These are phyloP conservation scores for Fusarium pseudograminearum DNA, from an alignment of 2,329 filamentous ascomycete genomes.

Conservation along the genomic window DNA sequence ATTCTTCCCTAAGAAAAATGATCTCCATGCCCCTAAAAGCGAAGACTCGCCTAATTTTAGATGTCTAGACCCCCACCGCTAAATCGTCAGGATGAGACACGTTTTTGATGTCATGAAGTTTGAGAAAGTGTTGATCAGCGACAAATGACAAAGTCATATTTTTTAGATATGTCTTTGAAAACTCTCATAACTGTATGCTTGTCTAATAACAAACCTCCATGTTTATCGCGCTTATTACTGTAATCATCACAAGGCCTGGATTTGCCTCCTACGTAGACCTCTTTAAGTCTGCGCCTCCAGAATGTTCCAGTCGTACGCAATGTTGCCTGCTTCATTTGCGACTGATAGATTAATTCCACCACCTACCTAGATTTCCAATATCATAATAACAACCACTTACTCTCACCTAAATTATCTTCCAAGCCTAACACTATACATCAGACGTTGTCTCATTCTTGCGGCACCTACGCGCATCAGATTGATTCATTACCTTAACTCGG, in stretches of 20 bases:
- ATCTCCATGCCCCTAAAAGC: background rate
- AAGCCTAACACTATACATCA: background rate
- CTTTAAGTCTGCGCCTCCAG: constrained; percentile 33
- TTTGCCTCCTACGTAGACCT: constrained; percentile 18
- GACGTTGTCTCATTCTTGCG: background rate
- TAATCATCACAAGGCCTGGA: background rate
- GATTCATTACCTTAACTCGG: background rate
- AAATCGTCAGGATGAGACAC: background rate
- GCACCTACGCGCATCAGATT: background rate
- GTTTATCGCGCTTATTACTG: background rate
- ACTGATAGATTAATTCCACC: constrained; percentile 1
- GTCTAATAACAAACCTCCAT: background rate
- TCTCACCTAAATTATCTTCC: background rate
- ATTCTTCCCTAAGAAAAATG: background rate
- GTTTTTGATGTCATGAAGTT: constrained; percentile 34
- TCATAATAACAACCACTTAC: background rate
- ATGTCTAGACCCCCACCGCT: constrained; percentile 25
- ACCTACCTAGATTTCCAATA: constrained; percentile 3
- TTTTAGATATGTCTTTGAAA: background rate
- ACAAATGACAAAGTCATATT: background rate
- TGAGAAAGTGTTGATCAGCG: background rate
- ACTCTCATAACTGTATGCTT: too few species aligned
- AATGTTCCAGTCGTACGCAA: constrained; percentile 46
- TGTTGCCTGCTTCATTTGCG: constrained; percentile 41
- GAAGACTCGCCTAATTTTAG: constrained; percentile 42